These are phyloP conservation scores for Sphagnum fallax DNA, from an alignment of 228 moss, liverwort and hornwort species.

Conservation along the genomic window DNA sequence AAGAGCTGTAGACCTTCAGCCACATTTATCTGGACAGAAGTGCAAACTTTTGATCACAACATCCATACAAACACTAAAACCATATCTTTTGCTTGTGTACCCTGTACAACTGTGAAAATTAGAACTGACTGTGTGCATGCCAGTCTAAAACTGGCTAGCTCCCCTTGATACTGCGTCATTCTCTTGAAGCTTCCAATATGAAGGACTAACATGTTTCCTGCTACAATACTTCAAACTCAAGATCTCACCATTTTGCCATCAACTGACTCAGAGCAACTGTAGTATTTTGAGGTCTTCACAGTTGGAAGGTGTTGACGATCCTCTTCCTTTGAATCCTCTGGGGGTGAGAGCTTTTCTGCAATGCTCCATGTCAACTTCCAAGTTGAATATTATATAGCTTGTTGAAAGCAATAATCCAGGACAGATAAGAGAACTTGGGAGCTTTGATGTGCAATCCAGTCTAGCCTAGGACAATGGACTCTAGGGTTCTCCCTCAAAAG, in stretches of 20 bases:
- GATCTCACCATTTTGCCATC: constrained; percentile 45
- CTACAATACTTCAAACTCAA: neutral
- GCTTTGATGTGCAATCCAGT: too few relatives aligned
- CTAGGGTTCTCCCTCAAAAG: too few relatives aligned
- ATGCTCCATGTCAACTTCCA: neutral
- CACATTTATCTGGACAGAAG: constrained; percentile 29
- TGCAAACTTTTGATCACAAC: neutral
- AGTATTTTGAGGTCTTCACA: constrained; percentile 30
- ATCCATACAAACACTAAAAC: too few relatives aligned
- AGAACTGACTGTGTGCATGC: neutral
- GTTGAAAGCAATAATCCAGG: neutral
- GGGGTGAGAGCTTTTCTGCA: constrained; percentile 18
- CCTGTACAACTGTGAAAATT: neutral
- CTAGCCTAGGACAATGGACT: too few relatives aligned
- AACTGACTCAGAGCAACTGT: constrained; percentile 34
- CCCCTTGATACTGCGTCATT: neutral
- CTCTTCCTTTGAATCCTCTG: constrained; percentile 28
- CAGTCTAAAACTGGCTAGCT: neutral
- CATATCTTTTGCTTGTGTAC: too few relatives aligned
- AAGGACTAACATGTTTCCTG: too few relatives aligned
- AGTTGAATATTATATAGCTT: neutral
- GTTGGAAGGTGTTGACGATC: constrained; percentile 28
- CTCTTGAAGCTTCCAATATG: neutral
- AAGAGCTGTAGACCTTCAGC: constrained; percentile 50
- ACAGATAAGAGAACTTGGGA: neutral